phyloP scores from a whole-genome alignment of 148 eudicot genomes.

The Vaccinium macrocarpon region DNA sequence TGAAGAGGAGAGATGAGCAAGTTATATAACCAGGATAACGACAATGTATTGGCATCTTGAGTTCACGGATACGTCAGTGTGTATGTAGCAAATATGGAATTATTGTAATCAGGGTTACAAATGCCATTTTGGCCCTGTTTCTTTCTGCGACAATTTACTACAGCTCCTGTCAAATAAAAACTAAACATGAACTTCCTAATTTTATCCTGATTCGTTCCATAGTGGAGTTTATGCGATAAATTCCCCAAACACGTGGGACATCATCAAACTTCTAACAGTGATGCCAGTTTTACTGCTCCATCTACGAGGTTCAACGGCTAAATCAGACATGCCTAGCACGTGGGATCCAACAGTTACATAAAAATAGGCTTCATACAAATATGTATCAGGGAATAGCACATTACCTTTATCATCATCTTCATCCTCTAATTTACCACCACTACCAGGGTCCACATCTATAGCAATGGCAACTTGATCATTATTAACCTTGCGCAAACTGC shows the following conservation, averaged over 20 bases:
- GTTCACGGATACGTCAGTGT: background rate
- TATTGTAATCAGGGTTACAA: background rate
- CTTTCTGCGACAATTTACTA: background rate
- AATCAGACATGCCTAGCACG: conserved; percentile 1
- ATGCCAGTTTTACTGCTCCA: background rate
- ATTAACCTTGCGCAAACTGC: conserved; percentile 82
- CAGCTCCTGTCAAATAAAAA: background rate
- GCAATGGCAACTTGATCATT: conserved; percentile 90
- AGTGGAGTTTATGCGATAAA: background rate
- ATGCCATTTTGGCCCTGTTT: background rate
- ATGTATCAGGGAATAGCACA: background rate
- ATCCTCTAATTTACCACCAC: conserved; percentile 54
- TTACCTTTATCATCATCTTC: conserved; percentile 98
- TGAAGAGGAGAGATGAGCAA: background rate
- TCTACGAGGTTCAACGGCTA: background rate
- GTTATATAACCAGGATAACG: background rate
- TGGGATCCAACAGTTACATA: background rate
- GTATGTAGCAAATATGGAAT: background rate
- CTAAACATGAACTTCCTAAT: background rate
- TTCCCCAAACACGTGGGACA: background rate
- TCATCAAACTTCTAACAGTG: background rate
- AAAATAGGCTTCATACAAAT: background rate
- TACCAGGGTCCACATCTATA: conserved; percentile 61
- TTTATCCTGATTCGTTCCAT: background rate
- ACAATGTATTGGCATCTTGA: background rate